A percentile compares a stretch with the other conserved stretches of the same genome.
phyloP scores from a whole-genome alignment of 805 yeast genomes.

The Diddensiella transvaalensis region DNA sequence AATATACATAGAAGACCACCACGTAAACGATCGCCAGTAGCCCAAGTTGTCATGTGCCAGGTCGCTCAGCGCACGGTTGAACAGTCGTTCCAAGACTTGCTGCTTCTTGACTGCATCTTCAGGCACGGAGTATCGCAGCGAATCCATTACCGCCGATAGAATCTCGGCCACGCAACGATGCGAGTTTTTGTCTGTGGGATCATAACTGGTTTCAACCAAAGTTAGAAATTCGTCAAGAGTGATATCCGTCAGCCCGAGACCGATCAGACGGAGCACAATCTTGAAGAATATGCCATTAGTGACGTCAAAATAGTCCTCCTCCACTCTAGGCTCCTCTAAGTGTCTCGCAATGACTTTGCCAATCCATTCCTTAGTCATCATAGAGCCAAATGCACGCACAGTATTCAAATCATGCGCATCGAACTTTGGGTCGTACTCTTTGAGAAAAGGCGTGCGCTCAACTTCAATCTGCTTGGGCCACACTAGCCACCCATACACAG shows the following conservation, averaged over 20 bases:
- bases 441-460: slow-evolving; percentile 25
- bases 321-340: slow-evolving; percentile 51
- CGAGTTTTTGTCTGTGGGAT: slow-evolving; percentile 64
- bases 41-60: slow-evolving; percentile 68
- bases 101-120: slow-evolving; percentile 13
- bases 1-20: slow-evolving; percentile 67
- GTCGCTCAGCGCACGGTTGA: slow-evolving; percentile 42
- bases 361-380: slow-evolving; percentile 59
- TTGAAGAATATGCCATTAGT: slow-evolving; percentile 57
- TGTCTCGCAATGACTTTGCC: slow-evolving; percentile 45
- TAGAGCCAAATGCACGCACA: slow-evolving; percentile 42
- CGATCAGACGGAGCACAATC: slow-evolving; percentile 46
- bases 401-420: slow-evolving; percentile 41
- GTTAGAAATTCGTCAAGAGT: slow-evolving; percentile 50
- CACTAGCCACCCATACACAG: slow-evolving; percentile 64
- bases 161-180: slow-evolving; percentile 76
- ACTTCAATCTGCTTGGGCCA: slow-evolving; percentile 58
- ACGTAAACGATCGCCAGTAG: slow-evolving; percentile 72
- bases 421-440: slow-evolving; percentile 26
- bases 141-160: slow-evolving; percentile 56
- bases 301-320: slow-evolving; percentile 64
- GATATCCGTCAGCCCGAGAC: slow-evolving; percentile 43
- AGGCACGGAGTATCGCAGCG: slow-evolving; percentile 21
- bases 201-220: slow-evolving; percentile 49
- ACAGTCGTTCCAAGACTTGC: slow-evolving; percentile 39